phyloP scores from a whole-genome alignment of 2,329 filamentous ascomycete species.

The Diaporthe caulivora region DNA sequence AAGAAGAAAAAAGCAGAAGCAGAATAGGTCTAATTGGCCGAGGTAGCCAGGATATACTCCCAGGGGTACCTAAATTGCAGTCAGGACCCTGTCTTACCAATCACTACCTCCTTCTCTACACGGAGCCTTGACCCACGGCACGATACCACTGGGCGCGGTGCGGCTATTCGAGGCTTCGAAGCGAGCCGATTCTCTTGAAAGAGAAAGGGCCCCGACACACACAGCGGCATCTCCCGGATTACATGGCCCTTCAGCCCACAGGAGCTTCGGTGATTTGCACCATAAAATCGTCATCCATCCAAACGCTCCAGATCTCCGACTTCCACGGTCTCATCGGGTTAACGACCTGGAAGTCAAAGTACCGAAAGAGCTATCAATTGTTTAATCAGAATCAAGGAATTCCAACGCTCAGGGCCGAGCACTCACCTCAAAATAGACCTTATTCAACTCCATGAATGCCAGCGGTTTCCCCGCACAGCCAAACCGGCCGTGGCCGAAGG shows the following conservation, averaged over 20 bases:
- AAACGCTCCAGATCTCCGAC: neutral
- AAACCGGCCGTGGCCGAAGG: constrained; percentile 55
- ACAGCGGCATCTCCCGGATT: neutral
- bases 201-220: neutral
- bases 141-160: neutral
- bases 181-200: neutral
- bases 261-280: constrained; percentile 22
- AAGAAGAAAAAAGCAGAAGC: neutral
- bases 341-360: constrained; percentile 37
- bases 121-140: neutral
- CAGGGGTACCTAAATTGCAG: neutral
- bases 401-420: neutral
- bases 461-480: constrained; percentile 58
- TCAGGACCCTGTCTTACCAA: neutral
- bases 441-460: constrained; percentile 58
- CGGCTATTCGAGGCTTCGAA: neutral
- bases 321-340: constrained; percentile 27
- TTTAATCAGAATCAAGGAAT: neutral
- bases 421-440: constrained; percentile 54
- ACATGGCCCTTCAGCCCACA: neutral
- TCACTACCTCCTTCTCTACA: neutral
- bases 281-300: constrained; percentile 13
- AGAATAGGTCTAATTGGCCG: neutral
- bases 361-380: constrained; percentile 16
- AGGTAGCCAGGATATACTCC: neutral